Percentiles rank a stretch among this genome's conserved stretches.
Conservation (phyloP, 768 basidiomycete species). For the Tricholoma sp. region DNA sequence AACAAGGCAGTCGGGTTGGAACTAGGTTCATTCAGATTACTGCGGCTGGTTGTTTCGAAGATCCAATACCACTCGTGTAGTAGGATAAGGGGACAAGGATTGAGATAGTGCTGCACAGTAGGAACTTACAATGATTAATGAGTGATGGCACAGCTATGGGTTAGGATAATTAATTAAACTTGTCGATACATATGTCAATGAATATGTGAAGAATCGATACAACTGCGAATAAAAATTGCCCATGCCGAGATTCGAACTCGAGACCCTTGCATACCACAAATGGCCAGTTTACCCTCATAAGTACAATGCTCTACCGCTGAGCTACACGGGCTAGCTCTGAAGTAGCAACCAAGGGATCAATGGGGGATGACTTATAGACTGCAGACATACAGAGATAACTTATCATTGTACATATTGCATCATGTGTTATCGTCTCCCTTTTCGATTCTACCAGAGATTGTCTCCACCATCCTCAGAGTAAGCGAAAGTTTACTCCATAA, state of each 20-base stretch:
- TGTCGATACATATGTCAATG: no score
- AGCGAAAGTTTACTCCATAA: conserved; percentile 21
- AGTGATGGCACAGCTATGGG: no score
- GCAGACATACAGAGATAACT: background rate
- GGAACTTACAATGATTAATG: no score
- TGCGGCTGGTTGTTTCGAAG: conserved; percentile 39
- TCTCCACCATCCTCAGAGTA: conserved; percentile 15
- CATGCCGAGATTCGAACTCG: conserved; percentile 52
- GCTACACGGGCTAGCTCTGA: conserved; percentile 40
- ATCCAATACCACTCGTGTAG: conserved; percentile 17
- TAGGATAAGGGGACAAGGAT: background rate
- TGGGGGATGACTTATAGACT: background rate
- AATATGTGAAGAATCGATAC: no score
- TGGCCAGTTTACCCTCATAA: conserved; percentile 42
- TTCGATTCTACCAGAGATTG: conserved; percentile 12
- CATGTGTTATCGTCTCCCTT: background rate
- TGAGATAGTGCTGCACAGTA: background rate
- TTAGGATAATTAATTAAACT: no score
- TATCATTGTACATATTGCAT: background rate
- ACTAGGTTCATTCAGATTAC: conserved; percentile 56
- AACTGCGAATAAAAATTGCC: conserved; percentile 27
- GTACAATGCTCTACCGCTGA: conserved; percentile 59
- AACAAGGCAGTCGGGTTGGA: conserved; percentile 72
- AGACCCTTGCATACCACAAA: conserved; percentile 46
- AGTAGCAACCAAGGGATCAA: background rate